Percentiles rank a stretch among this genome's conserved stretches.
These are phyloP conservation scores for Trichoderma lentiforme DNA, from an alignment of 2,329 filamentous ascomycete genomes.

Conservation along the genomic window DNA sequence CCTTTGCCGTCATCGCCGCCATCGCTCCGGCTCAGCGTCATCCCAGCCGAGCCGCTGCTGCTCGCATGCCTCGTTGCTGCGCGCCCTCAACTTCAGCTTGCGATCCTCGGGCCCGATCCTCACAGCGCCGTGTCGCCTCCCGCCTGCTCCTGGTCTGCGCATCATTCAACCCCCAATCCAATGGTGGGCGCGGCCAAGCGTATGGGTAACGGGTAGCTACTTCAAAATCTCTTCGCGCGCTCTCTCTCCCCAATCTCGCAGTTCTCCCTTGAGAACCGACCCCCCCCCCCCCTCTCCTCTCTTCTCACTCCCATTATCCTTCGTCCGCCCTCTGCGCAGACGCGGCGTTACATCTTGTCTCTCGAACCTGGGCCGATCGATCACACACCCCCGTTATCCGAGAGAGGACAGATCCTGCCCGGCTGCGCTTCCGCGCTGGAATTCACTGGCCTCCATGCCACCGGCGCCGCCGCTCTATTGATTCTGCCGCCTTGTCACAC, in stretches of 20 bases:
- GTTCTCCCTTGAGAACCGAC: not conserved
- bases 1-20: conserved; percentile 7
- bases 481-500: conserved; percentile 28
- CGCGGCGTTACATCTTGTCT: conserved; percentile 19
- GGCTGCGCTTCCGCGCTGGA: conserved; percentile 20
- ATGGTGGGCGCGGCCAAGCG: conserved; percentile 21
- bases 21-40: not conserved
- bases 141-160: conserved; percentile 9
- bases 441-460: conserved; percentile 23
- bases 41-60: conserved; percentile 23
- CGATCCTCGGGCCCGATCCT: conserved; percentile 17
- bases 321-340: not conserved
- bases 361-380: conserved; percentile 11
- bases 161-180: conserved; percentile 17
- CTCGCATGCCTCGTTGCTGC: conserved; percentile 37
- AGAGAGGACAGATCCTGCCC: conserved; percentile 10
- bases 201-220: conserved; percentile 27
- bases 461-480: conserved; percentile 25
- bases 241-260: not conserved
- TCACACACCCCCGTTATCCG: conserved; percentile 12
- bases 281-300: not conserved
- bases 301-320: not conserved
- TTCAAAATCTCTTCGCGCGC: conserved; percentile 16
- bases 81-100: conserved; percentile 26
- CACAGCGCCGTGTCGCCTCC: conserved; percentile 16